Percentiles rank a stretch among this genome's conserved stretches.
These are phyloP conservation scores for Magnolia sinica DNA, from an alignment of 164 flowering plant genomes.

Conservation along the genomic window DNA sequence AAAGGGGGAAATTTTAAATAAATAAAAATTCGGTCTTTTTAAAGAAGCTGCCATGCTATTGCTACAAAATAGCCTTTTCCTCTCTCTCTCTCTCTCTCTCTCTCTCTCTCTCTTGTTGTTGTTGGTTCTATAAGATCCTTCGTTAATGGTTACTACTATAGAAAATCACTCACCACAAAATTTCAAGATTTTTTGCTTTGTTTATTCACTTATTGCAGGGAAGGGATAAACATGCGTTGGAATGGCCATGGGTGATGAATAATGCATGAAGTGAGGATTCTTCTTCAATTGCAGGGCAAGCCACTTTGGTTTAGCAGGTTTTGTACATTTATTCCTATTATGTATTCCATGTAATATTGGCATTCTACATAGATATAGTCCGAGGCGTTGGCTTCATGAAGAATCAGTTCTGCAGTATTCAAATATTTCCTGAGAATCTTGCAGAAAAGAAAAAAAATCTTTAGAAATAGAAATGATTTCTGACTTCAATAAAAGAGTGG, in stretches of 20 bases:
- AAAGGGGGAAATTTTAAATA: too few species aligned
- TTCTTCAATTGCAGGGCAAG: neutral
- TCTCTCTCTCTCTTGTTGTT: too few species aligned
- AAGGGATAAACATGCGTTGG: constrained; percentile 85
- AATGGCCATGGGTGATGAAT: constrained; percentile 86
- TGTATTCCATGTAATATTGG: neutral
- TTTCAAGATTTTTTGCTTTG: neutral
- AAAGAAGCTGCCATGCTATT: too few species aligned
- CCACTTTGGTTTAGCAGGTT: neutral
- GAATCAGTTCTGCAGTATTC: neutral
- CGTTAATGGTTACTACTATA: neutral
- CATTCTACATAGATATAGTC: neutral
- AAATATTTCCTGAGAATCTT: neutral
- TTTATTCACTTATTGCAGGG: constrained; percentile 41
- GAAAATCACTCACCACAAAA: too few species aligned
- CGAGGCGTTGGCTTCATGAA: neutral
- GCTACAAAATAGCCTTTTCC: too few species aligned
- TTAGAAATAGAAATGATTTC: neutral
- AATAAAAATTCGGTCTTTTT: too few species aligned
- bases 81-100: too few species aligned
- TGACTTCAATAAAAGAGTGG: too few species aligned
- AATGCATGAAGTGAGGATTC: constrained; percentile 4
- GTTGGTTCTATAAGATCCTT: neutral
- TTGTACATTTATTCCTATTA: neutral
- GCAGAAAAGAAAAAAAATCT: too few species aligned